phyloP scores from a whole-genome alignment of 1,139 yeast genomes.

The Debaryomyces robertsiae region DNA sequence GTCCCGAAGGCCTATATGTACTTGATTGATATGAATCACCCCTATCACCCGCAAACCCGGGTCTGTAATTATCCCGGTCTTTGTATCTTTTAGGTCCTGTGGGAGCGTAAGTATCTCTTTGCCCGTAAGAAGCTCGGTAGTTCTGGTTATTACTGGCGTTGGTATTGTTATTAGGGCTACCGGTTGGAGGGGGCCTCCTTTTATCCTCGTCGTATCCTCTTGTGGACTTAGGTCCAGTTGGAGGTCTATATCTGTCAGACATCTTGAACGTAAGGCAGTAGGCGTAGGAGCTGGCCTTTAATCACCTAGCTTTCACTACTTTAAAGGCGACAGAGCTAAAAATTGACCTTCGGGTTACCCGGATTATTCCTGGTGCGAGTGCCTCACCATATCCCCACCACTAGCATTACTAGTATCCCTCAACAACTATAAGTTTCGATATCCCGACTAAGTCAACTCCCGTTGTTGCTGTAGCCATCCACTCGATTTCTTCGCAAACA shows the following conservation, averaged over 20 bases:
- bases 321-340: constrained; percentile 9
- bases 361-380: constrained; percentile 4
- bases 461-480: not conserved
- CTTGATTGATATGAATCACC: constrained; percentile 10
- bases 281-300: not conserved
- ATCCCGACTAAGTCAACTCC: not conserved
- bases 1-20: constrained; percentile 15
- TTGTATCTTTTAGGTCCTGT: constrained; percentile 20
- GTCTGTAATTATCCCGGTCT: constrained; percentile 24
- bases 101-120: constrained; percentile 15
- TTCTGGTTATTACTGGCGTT: constrained; percentile 5
- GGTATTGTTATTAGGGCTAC: constrained; percentile 6
- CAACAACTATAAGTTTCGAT: constrained; percentile 1
- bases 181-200: constrained; percentile 8
- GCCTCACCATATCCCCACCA: not conserved
- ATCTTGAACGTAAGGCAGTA: constrained; percentile 18
- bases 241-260: constrained; percentile 49
- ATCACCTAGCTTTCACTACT: not conserved
- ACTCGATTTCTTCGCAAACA: not conserved
- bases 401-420: no score
- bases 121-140: constrained; percentile 13
- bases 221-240: constrained; percentile 38
- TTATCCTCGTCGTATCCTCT: constrained; percentile 20
- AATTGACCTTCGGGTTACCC: constrained; percentile 10
- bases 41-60: constrained; percentile 8